Conservation (phyloP, 768 basidiomycete species). For the Crepidotus variabilis region DNA sequence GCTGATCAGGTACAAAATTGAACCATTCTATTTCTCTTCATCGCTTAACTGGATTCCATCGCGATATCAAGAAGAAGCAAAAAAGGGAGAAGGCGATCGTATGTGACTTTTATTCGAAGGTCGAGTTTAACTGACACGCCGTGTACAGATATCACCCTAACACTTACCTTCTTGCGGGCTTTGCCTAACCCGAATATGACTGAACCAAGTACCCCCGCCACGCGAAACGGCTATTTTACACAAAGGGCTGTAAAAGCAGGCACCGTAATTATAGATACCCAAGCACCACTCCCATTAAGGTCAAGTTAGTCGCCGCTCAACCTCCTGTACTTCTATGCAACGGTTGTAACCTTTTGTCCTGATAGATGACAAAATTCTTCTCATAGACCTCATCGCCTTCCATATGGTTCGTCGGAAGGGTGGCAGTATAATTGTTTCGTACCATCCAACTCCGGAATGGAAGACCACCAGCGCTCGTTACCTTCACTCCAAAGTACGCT, state of each 20-base stretch:
- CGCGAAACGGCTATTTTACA: slow-evolving; percentile 5
- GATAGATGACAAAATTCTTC: slow-evolving; percentile 26
- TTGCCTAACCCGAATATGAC: slow-evolving; percentile 15
- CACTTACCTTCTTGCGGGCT: slow-evolving; percentile 41
- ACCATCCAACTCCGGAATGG: slow-evolving; percentile 31
- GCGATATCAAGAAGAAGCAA: slow-evolving; percentile 50
- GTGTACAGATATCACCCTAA: slow-evolving; percentile 48
- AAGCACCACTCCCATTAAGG: slow-evolving; percentile 27
- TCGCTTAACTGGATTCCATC: slow-evolving; percentile 65
- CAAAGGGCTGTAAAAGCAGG: slow-evolving; percentile 13
- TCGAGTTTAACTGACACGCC: neutral
- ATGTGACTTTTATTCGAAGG: slow-evolving; percentile 10
- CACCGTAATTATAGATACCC: slow-evolving; percentile 29
- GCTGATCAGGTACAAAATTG: slow-evolving; percentile 41
- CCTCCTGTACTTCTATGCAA: slow-evolving; percentile 2
- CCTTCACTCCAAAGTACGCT: slow-evolving; percentile 36
- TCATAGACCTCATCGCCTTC: slow-evolving; percentile 40
- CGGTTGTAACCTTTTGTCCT: neutral
- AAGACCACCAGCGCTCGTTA: slow-evolving; percentile 32
- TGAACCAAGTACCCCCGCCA: slow-evolving; percentile 2
- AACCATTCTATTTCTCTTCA: slow-evolving; percentile 64
- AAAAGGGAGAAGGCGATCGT: slow-evolving; percentile 44
- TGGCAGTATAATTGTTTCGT: slow-evolving; percentile 44
- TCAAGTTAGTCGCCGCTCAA: slow-evolving; percentile 8
- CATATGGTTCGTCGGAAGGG: slow-evolving; percentile 36